phyloP scores from a whole-genome alignment of 306 rosid species.

The Quercus robur region DNA sequence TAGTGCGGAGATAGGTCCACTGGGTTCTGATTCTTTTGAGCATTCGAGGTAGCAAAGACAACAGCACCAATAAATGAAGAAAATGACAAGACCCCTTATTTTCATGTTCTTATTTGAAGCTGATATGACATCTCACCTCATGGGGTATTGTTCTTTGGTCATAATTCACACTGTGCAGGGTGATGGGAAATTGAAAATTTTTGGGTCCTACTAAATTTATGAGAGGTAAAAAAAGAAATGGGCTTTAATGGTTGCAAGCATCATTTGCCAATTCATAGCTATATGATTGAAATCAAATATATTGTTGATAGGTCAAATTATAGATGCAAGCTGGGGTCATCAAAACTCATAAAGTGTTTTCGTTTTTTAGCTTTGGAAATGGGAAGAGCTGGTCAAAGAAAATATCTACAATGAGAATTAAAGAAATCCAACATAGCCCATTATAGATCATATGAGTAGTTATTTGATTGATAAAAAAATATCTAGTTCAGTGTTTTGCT shows the following conservation, averaged over 20 bases:
- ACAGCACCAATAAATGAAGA: constrained; percentile 41
- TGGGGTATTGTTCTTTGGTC: constrained; percentile 31
- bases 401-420: not conserved
- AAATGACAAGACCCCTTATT: constrained; percentile 51
- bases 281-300: constrained; percentile 31
- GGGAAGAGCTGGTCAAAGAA: not conserved
- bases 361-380: constrained; percentile 6
- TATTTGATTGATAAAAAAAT: not conserved
- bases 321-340: constrained; percentile 33
- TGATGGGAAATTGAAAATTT: constrained; percentile 36
- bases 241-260: constrained; percentile 21
- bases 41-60: constrained; percentile 23
- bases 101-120: constrained; percentile 40
- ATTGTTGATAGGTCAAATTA: constrained; percentile 39
- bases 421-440: too few species aligned
- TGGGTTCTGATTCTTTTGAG: constrained; percentile 30
- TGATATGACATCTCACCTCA: constrained; percentile 56
- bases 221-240: constrained; percentile 18
- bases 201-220: constrained; percentile 56
- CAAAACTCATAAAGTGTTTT: not conserved
- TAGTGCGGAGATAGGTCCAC: constrained; percentile 16
- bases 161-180: constrained; percentile 33
- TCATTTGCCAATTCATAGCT: constrained; percentile 13
- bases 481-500: not conserved
- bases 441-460: not conserved